These are phyloP conservation scores for Colletotrichum sp. DNA, from an alignment of 2,329 filamentous ascomycete genomes.

Conservation along the genomic window DNA sequence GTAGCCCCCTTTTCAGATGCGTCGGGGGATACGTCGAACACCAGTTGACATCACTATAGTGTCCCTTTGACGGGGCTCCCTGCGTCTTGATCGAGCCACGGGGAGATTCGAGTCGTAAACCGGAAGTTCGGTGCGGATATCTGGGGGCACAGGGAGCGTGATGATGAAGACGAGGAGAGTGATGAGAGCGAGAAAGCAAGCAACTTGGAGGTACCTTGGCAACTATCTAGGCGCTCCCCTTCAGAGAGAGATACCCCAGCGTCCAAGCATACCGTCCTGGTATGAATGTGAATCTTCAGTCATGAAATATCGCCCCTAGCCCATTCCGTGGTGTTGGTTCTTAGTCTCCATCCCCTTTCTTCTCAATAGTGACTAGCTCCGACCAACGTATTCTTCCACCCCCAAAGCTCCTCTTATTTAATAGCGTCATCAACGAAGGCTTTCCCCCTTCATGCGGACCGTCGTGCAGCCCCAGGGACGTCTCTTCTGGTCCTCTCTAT, in stretches of 20 bases:
- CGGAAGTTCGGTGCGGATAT: slow-evolving; percentile 11
- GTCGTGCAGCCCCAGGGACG: background rate
- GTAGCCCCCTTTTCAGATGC: background rate
- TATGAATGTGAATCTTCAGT: slow-evolving; percentile 22
- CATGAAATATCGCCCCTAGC: slow-evolving; percentile 1
- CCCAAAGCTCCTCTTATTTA: background rate
- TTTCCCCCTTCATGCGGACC: background rate
- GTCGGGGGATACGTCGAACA: background rate
- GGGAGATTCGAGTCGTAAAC: slow-evolving; percentile 11
- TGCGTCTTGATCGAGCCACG: slow-evolving; percentile 17
- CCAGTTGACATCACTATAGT: slow-evolving; percentile 1
- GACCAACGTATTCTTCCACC: background rate
- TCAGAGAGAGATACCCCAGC: background rate
- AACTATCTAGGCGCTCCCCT: slow-evolving; percentile 1
- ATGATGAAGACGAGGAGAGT: background rate
- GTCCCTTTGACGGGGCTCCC: slow-evolving; percentile 9
- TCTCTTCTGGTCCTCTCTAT: background rate
- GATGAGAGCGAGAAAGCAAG: slow-evolving; percentile 14
- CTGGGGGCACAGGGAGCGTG: background rate
- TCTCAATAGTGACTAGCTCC: background rate
- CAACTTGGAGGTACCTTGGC: slow-evolving; percentile 12
- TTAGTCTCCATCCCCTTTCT: background rate
- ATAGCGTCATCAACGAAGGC: background rate
- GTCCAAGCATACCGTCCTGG: slow-evolving; percentile 7
- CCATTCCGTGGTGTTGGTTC: background rate